Evolutionary conservation across 2,329 filamentous ascomycete species (phyloP).

Genomic region (Tolypocladium paradoxum): DNA sequence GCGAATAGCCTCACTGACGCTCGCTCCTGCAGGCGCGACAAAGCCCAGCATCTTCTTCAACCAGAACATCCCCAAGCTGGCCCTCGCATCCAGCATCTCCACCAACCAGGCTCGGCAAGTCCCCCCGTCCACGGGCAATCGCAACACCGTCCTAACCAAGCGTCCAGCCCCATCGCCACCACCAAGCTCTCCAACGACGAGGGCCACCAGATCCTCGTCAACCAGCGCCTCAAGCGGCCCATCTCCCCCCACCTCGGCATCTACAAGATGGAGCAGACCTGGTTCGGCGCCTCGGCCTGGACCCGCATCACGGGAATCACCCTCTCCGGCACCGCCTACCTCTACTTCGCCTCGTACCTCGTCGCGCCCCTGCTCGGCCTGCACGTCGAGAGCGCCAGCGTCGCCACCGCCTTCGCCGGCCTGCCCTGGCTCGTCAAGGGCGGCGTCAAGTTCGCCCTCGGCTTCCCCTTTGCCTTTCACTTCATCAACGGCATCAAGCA

Average conservation of each 20-base stretch:
- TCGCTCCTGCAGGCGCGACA: constrained; percentile 23
- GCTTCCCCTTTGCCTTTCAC: constrained; percentile 52
- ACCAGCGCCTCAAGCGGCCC: constrained; percentile 73
- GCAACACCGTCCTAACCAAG: not conserved
- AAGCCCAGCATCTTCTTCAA: constrained; percentile 35
- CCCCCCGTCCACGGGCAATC: not conserved
- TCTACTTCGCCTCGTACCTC: constrained; percentile 73
- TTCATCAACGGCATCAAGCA: constrained; percentile 45
- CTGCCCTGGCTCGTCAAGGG: constrained; percentile 51
- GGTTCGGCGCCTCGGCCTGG: constrained; percentile 59
- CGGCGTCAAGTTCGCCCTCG: constrained; percentile 41
- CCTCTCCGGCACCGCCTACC: constrained; percentile 65
- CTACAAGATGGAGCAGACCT: constrained; percentile 82
- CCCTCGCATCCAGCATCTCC: constrained; percentile 29
- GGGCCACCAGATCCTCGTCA: constrained; percentile 56
- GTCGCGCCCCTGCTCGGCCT: constrained; percentile 61
- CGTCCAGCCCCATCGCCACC: constrained; percentile 40
- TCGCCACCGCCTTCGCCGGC: constrained; percentile 49
- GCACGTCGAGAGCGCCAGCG: constrained; percentile 47
- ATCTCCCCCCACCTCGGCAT: constrained; percentile 76
- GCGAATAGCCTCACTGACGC: constrained; percentile 9
- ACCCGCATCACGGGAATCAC: constrained; percentile 75
- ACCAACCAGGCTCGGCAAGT: constrained; percentile 38
- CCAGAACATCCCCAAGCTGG: constrained; percentile 35
- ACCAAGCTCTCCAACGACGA: constrained; percentile 44